Percentiles rank a stretch among this genome's conserved stretches.
Evolutionary conservation across 1,139 yeast genomes (phyloP).

Genomic region (Scheffersomyces segobiensis): DNA sequence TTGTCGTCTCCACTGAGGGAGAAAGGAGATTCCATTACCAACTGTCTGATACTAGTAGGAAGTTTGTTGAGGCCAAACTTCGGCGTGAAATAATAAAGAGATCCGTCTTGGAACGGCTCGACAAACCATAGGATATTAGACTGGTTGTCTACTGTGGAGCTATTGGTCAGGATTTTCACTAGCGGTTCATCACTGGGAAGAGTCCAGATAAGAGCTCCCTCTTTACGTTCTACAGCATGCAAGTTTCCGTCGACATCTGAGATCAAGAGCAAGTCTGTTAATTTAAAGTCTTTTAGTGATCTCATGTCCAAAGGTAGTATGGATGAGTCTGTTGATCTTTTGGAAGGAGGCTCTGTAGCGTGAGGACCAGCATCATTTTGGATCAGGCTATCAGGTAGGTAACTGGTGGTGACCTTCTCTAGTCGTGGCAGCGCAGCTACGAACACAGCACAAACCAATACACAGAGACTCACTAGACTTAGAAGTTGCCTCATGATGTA

Average conservation of each 20-base stretch:
- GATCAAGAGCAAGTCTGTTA: conserved; percentile 64
- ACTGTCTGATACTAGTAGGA: conserved; percentile 77
- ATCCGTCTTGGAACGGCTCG: conserved; percentile 88
- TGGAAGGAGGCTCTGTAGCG: conserved; percentile 4
- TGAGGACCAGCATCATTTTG: conserved; percentile 2
- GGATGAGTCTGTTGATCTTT: conserved; percentile 4
- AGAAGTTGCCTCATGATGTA: neutral
- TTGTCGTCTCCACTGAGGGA: conserved; percentile 80
- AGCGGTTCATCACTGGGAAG: conserved; percentile 55
- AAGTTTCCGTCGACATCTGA: conserved; percentile 89
- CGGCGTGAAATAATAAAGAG: conserved; percentile 82
- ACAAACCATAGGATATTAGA: conserved; percentile 68
- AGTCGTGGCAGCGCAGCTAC: conserved; percentile 24
- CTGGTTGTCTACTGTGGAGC: conserved; percentile 21
- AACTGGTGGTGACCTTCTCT: conserved; percentile 20
- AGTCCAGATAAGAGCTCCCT: conserved; percentile 82
- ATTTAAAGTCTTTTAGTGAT: conserved; percentile 53
- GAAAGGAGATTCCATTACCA: conserved; percentile 84
- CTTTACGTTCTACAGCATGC: conserved; percentile 75
- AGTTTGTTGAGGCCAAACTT: conserved; percentile 74
- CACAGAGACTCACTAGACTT: conserved; percentile 4
- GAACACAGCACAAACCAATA: conserved; percentile 1
- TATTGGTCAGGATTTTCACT: conserved; percentile 44
- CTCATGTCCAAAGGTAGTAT: conserved; percentile 38
- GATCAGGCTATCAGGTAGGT: conserved; percentile 7